A percentile compares a stretch with the other conserved stretches of the same genome.
These are phyloP conservation scores for Encephalitozoon cuniculi DNA, from an alignment of 371 early-diverging fungal species.

Conservation along the genomic window DNA sequence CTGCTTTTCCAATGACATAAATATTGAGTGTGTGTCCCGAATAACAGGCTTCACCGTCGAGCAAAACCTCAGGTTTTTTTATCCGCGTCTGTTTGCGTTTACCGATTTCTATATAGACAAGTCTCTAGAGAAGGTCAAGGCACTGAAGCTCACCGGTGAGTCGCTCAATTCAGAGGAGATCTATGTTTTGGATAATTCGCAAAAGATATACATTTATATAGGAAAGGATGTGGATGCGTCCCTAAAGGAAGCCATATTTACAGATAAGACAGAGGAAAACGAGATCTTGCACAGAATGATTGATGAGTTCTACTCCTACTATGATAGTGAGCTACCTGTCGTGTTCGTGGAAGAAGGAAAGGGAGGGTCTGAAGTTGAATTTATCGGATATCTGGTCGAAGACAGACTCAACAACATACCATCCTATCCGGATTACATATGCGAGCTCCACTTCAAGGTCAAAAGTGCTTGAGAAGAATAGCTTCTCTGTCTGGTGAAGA, in stretches of 20 bases:
- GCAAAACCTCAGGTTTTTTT: constrained; percentile 56
- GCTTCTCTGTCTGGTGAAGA: not conserved
- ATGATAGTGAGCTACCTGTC: constrained; percentile 17
- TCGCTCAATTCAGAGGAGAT: constrained; percentile 51
- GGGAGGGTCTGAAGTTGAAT: constrained; percentile 17
- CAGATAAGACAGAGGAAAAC: constrained; percentile 25
- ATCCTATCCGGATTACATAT: constrained; percentile 27
- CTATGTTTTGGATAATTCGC: constrained; percentile 57
- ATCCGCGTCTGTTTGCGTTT: constrained; percentile 57
- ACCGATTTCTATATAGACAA: constrained; percentile 53
- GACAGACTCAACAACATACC: constrained; percentile 30
- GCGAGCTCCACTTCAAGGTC: constrained; percentile 35
- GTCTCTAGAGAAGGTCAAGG: constrained; percentile 27
- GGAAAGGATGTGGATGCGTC: constrained; percentile 49
- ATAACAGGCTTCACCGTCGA: constrained; percentile 44
- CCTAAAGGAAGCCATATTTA: constrained; percentile 29
- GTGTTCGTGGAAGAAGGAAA: constrained; percentile 36
- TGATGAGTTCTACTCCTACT: constrained; percentile 17
- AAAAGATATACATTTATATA: constrained; percentile 55
- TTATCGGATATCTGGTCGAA: constrained; percentile 35
- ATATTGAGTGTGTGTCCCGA: not conserved
- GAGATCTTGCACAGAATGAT: constrained; percentile 17
- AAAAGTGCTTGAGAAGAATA: constrained; percentile 1
- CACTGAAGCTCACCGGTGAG: constrained; percentile 37
- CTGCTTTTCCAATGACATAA: constrained; percentile 17